These are phyloP conservation scores for Talaromyces amestolkiae DNA, from an alignment of 2,329 filamentous ascomycete genomes.

Conservation along the genomic window DNA sequence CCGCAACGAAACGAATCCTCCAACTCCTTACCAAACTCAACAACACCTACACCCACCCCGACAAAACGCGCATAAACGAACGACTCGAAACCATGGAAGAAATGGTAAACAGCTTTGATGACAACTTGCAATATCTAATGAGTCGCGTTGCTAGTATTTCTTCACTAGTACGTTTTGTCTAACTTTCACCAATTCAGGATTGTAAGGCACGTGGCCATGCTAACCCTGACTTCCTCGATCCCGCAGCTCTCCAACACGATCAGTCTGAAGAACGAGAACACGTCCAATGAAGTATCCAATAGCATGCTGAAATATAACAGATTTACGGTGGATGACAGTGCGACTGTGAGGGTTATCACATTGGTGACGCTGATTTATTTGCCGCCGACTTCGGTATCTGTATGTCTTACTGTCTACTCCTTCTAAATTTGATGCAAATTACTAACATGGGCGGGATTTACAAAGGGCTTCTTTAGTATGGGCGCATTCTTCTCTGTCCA, in stretches of 20 bases:
- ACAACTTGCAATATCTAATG: not conserved
- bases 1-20: not conserved
- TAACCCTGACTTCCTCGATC: not conserved
- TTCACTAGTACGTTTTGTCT: not conserved
- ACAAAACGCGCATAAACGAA: not conserved
- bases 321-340: slow-evolving; percentile 26
- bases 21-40: not conserved
- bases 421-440: not conserved
- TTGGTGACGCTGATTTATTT: slow-evolving; percentile 33
- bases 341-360: slow-evolving; percentile 30
- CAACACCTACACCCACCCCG: not conserved
- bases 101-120: not conserved
- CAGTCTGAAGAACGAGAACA: slow-evolving; percentile 17
- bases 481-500: not conserved
- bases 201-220: not conserved
- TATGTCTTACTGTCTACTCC: slow-evolving; percentile 24
- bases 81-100: not conserved
- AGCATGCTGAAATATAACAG: slow-evolving; percentile 3
- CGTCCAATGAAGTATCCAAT: not conserved
- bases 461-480: not conserved
- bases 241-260: not conserved
- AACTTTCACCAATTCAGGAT: not conserved
- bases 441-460: not conserved
- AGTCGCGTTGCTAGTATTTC: not conserved
- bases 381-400: slow-evolving; percentile 39